Evolutionary conservation across 441 rosid species (phyloP), one percentile per base, ranked within the genome.

Genomic region (Codiaeum variegatum): DNA sequence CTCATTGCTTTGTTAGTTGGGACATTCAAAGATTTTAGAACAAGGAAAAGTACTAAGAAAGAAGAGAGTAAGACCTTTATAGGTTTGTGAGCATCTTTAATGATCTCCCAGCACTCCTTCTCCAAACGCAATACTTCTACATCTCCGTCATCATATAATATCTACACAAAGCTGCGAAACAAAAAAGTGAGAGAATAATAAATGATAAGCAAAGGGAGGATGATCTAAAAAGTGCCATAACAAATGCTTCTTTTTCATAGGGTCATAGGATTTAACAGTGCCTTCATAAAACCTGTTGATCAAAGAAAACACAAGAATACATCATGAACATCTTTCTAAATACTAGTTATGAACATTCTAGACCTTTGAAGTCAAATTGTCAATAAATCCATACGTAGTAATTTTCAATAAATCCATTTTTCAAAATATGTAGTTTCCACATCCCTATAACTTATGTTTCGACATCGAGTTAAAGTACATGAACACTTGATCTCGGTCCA

Each of bases 111-210:
- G 59, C 91, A 90, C 79, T 96, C 99, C 82, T 86, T 96, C 56
- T 91, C 91, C 40, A 96, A 83, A 72, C 88, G 83, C 47, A 96
- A 94, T 66, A 96, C 96, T 83, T 96, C 99, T 62, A 96, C 88
- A 86, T 93, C 99, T 70, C 97, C 99, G 79, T 96, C 99, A 70
- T 96, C 89, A 59, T 96, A 96, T 70, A 93, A 85, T 75, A 96
- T 85, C 99, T 96, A 77, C 72, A 78, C 46, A 62, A 77, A 60
- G 40, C 61, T 68, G 44, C 58, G 71, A 44, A 72, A 31, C 6
- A 40, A 66, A 18, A 58, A 63, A 34, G 16, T 62, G 66, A 51
- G 49, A 54, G 29, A 67, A 16, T 5, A 60, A 47, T 1, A 12
- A 67, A 74, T 49, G 49, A 67, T 62, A 58, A 28, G 36, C 67